Base-by-base conservation (phyloP, 2,329 filamentous ascomycete genomes). In the Periconia sp. region DNA sequence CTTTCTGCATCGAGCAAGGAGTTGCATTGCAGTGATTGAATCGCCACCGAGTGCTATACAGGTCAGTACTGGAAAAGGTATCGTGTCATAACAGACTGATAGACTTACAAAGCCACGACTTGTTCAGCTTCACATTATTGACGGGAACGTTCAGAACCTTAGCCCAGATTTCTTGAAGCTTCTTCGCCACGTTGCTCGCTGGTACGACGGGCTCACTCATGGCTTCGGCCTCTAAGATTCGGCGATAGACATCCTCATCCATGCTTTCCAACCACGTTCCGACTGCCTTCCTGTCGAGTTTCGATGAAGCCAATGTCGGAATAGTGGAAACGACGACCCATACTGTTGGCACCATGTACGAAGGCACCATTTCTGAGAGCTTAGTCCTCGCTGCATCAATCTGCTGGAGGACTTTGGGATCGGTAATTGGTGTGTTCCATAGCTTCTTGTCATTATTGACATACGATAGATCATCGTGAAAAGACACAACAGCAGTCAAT, bases 221-320 rank as follows among this genome's bases (percentile, higher is more conserved):
- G 18, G 62, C 66, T 6, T 71, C 68, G 5, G 68, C 52, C 2
- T 67, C 63, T 41, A 75, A 65, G 2, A 75, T 72, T 4, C 64
- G 61, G 11, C 72, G 64, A 26, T 73, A 75, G 0, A 61, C 63
- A 0, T 61, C 51, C 3, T 72, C 61, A n/a, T 72, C 65, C 51
- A 74, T 65, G 28, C 54, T 57, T 16, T 74, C 70, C 3, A 80
- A 46, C 78, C 78, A 81, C 2, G 56, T 53, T 2, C 65, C 65
- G 12, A 75, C 60, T 34, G 56, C 56, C 44, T 63, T 64, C 37
- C 57, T 55, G 41, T 68, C 63, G 5, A 62, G 40, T 40, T 68
- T 68, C n/a, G 58, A 45, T 1, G 63, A 66, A 23, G 55, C 56
- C 10, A 66, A 28, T 5, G 43, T 43, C 7, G 65, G 65, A 35